These are phyloP conservation scores for Erysimum cheiranthoides DNA, from an alignment of 345 rosid genomes.

Conservation along the genomic window DNA sequence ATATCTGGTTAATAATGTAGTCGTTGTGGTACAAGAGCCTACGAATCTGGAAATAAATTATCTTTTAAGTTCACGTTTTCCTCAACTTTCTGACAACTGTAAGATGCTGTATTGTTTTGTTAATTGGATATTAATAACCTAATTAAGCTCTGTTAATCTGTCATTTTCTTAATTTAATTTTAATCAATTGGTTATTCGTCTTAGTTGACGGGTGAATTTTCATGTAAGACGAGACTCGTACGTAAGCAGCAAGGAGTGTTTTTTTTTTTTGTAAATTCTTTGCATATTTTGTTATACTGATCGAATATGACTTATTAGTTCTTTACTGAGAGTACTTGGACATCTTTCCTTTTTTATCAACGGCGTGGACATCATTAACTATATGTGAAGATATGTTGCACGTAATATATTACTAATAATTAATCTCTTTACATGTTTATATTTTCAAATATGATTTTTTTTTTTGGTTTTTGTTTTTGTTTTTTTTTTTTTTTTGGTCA, in stretches of 20 bases:
- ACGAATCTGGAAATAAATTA: slow-evolving; percentile 15
- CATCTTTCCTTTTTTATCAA: background rate
- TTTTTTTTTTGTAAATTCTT: background rate
- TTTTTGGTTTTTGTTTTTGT: too few species aligned
- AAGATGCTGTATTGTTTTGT: slow-evolving; percentile 26
- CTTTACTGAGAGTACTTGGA: background rate
- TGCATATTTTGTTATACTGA: background rate
- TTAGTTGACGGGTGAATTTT: slow-evolving; percentile 42
- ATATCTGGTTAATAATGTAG: background rate
- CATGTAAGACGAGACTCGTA: slow-evolving; percentile 20
- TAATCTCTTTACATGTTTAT: background rate
- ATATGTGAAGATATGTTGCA: background rate
- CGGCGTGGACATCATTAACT: background rate
- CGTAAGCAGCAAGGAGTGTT: background rate
- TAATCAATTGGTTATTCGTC: slow-evolving; percentile 1
- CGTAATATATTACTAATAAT: background rate
- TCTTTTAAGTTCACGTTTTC: slow-evolving; percentile 26
- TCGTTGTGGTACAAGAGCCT: background rate
- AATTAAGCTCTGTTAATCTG: slow-evolving; percentile 35
- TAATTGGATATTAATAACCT: slow-evolving; percentile 17
- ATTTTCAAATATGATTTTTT: background rate
- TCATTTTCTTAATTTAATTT: slow-evolving; percentile 35
- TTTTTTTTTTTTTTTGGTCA: too few species aligned
- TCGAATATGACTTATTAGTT: background rate
- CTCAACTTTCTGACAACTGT: slow-evolving; percentile 24